phyloP scores from a whole-genome alignment of 116 monocot genomes.

The Zostera marina region DNA sequence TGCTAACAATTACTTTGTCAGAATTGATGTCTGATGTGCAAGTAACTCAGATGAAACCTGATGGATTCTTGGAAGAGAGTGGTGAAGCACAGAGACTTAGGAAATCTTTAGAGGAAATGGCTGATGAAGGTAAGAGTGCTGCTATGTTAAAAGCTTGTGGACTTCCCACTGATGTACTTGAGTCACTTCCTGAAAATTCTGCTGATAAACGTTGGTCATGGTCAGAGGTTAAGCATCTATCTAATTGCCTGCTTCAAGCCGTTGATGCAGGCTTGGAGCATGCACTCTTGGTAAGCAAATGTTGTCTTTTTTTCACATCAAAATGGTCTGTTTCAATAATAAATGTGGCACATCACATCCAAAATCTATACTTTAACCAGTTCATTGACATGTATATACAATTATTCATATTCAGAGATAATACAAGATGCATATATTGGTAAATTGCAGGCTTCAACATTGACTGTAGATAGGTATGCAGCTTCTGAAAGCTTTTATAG shows the following conservation, averaged over 20 bases:
- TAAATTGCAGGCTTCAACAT: constrained; percentile 64
- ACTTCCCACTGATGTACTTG: constrained; percentile 52
- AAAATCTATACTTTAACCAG: not conserved
- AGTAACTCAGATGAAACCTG: constrained; percentile 95
- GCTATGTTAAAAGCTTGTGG: constrained; percentile 47
- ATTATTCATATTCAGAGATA: not conserved
- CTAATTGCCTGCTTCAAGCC: constrained; percentile 68
- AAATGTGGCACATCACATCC: not conserved
- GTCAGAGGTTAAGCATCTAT: constrained; percentile 68
- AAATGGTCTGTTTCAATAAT: not conserved
- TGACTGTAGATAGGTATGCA: constrained; percentile 83
- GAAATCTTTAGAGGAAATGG: constrained; percentile 83
- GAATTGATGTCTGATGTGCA: constrained; percentile 99
- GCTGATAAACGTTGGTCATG: constrained; percentile 74
- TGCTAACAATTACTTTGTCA: constrained; percentile 96
- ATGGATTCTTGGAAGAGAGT: constrained; percentile 94
- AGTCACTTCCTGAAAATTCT: constrained; percentile 48
- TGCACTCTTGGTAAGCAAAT: constrained; percentile 61
- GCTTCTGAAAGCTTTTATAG: constrained; percentile 91
- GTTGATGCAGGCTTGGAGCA: constrained; percentile 97
- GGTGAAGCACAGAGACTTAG: constrained; percentile 87
- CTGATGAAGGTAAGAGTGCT: constrained; percentile 47
- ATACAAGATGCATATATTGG: constrained; percentile 17
- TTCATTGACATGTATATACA: no score
- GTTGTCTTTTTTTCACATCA: not conserved